Evolutionary conservation across 164 flowering plant species (phyloP), one percentile per base, ranked within the genome.

Genomic region (Warburgia ugandensis): DNA sequence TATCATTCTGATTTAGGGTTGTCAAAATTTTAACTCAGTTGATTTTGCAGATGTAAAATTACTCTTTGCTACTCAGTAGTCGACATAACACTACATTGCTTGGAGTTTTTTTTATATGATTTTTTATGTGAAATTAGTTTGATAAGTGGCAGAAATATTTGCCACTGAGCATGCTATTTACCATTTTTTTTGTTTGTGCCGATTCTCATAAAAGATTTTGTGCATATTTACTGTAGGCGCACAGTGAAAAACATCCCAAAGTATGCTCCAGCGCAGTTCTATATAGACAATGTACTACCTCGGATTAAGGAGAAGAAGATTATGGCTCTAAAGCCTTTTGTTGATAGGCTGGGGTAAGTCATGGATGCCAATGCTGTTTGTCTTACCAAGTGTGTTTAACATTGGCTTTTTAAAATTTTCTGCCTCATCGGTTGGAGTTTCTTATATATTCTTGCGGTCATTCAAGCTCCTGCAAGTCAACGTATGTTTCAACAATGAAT

Each of bases 301-400:
- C 85, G 99, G 14, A 63, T 94, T 56, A 94, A 83, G 77, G 99
- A 89, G 75, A 94, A 94, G 84, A 94, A 84, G 78, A 89, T 88
- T 66, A 94, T 94, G 99, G 82, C 99, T 51, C 70, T 94, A 37
- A 94, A 89, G 60, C 96, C 99, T 58, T 92, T 92, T 86, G 99
- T 92, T 59, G 99, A 88, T 60, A 76, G 96, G 37, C 83, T 92
- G 59, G 99, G 99, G 99, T 92, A 72, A 73, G 82, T 63, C 27
- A 5, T 61, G 14, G 8, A 37, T 52, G 33, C 17, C 49, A 16
- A 7, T 14, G 31, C 14, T 20, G 12, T 27, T 22, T 13, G 5
- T 45, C 7, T 21, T 42, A 0, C 25, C 17, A 11, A 12, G 22
- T n/a, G 22, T 27, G 27, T 8, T 45, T 17, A 14, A 8, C 20